Evolutionary conservation across 164 flowering plant species (phyloP), one percentile per base, ranked within the genome.

Genomic region (Tinospora cordifolia): DNA sequence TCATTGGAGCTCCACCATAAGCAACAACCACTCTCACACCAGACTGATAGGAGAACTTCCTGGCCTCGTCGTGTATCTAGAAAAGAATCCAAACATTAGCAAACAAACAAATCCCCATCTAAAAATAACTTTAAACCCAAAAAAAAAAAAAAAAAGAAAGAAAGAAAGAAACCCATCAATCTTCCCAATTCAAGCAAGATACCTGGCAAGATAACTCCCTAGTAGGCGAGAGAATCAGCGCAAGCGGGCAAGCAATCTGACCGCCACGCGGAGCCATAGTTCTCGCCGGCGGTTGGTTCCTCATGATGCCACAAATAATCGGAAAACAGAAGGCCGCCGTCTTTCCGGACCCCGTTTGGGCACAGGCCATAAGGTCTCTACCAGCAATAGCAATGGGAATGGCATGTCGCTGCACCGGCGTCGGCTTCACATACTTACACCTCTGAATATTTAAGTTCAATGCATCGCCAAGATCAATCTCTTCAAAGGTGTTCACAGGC

Each of bases 311-410:
- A 74, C 86, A 79, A 49, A 89, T 88, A 60, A 89, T 88, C 0
- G 94, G 94, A 65, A 88, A 86, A 78, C 90, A 87, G 72, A 90
- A 90, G 17, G 96, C 93, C 70, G 97, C 97, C 0, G 97, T 90
- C 85, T 90, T 88, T 15, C 92, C 93, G 0, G 93, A 90, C 44
- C 93, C 97, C 34, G 92, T 89, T 79, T 89, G 92, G 0, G 92
- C 95, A 75, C 92, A 89, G 13, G 92, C 95, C 95, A 89, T 89
- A 78, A 89, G 73, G 71, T 89, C 95, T 66, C 92, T 74, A 3
- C 92, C 90, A 0, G 73, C 84, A 64, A 88, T 79, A 9, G 89
- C 81, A 19, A 89, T 89, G 4, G 95, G 92, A 17, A 89, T 89
- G 22, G 95, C 88, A 77, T 89, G 80, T 38, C 90, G 85, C 75